Conservation (phyloP, 2,329 filamentous ascomycete genomes). For the Tympanopsis confertula region DNA sequence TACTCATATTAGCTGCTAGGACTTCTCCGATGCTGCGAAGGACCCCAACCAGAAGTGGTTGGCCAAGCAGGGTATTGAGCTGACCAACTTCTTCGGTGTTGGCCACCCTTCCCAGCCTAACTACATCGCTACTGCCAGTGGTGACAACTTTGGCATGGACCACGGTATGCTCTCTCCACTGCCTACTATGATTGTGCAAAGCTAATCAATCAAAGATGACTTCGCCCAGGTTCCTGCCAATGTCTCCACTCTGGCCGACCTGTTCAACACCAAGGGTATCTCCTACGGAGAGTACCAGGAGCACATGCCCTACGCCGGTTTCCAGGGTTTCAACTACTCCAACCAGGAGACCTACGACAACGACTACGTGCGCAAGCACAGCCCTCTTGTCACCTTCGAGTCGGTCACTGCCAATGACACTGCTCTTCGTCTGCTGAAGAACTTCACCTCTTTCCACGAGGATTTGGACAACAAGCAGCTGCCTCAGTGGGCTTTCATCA, state of each 20-base stretch:
- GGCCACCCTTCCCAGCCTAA: slow-evolving; percentile 70
- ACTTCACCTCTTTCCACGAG: slow-evolving; percentile 52
- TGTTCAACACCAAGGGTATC: slow-evolving; percentile 53
- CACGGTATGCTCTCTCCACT: no score
- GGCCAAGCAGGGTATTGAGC: slow-evolving; percentile 47
- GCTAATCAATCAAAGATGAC: slow-evolving; percentile 56
- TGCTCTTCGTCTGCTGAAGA: slow-evolving; percentile 62
- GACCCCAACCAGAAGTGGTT: slow-evolving; percentile 42
- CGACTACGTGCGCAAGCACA: slow-evolving; percentile 77
- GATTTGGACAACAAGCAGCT: slow-evolving; percentile 53
- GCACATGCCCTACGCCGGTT: slow-evolving; percentile 65
- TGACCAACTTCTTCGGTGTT: slow-evolving; percentile 46
- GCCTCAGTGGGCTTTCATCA: slow-evolving; percentile 66
- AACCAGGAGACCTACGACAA: slow-evolving; percentile 57
- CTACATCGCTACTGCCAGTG: slow-evolving; percentile 57
- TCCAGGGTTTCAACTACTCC: slow-evolving; percentile 41
- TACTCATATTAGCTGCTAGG: neutral
- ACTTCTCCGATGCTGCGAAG: neutral
- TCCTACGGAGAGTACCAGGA: slow-evolving; percentile 68
- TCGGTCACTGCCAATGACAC: slow-evolving; percentile 44
- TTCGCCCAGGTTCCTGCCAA: slow-evolving; percentile 47
- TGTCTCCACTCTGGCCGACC: slow-evolving; percentile 55
- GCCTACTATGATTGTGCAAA: no score
- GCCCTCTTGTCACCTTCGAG: slow-evolving; percentile 55
- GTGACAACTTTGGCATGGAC: slow-evolving; percentile 64